phyloP scores from a whole-genome alignment of 23 red algal species.

The Gracilaria domingensis region DNA sequence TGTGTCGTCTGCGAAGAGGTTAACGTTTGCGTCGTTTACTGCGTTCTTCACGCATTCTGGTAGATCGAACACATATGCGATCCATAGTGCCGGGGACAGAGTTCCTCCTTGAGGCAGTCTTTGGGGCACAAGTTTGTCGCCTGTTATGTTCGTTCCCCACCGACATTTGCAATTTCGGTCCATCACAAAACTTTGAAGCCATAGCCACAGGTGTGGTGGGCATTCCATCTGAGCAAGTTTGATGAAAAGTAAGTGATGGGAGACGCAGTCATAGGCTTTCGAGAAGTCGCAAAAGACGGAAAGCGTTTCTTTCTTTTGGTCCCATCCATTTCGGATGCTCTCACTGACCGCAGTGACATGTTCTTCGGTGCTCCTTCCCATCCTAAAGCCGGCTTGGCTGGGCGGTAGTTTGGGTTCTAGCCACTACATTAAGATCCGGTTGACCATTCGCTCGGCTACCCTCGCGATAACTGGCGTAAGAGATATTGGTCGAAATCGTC shows the following conservation, averaged over 20 bases:
- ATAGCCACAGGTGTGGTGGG: slow-evolving; percentile 15
- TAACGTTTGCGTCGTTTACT: neutral
- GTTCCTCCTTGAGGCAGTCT: too few relatives aligned
- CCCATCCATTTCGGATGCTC: slow-evolving; percentile 1
- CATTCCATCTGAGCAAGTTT: neutral
- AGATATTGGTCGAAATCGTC: neutral
- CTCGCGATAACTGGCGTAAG: neutral
- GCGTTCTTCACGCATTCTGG: neutral
- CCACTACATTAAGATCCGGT: neutral
- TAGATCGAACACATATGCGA: neutral
- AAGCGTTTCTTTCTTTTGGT: neutral
- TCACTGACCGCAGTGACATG: neutral
- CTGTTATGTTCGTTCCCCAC: neutral
- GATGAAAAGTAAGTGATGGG: too few relatives aligned
- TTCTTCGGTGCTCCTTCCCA: slow-evolving; percentile 4
- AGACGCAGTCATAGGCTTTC: too few relatives aligned
- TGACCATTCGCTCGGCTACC: neutral
- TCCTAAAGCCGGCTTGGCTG: neutral
- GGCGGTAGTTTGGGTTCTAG: neutral
- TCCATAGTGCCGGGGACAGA: neutral
- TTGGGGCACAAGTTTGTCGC: too few relatives aligned
- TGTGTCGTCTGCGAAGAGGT: slow-evolving; percentile 4
- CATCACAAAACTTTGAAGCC: neutral
- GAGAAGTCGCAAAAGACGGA: too few relatives aligned
- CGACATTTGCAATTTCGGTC: neutral